phyloP scores from a whole-genome alignment of 176 grass and related monocot genomes.

The Rhynchospora pubera region DNA sequence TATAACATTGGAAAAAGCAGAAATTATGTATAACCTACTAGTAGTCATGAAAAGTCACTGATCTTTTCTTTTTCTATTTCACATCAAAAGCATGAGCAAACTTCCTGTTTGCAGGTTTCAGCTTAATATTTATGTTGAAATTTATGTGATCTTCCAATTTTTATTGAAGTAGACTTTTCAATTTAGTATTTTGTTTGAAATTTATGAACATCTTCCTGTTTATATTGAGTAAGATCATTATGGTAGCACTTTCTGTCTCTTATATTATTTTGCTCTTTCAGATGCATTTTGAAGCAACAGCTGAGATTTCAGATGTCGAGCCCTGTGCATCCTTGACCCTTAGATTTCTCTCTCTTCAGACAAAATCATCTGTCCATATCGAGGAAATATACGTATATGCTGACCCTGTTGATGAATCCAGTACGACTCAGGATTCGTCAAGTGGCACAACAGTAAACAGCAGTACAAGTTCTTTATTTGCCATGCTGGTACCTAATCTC shows the following conservation, averaged over 20 bases:
- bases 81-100: background rate
- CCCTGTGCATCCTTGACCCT: constrained; percentile 67
- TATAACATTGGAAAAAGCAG: background rate
- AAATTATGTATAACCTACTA: background rate
- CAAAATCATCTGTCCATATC: constrained; percentile 73
- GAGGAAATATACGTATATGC: constrained; percentile 82
- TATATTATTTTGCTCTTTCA: constrained; percentile 32
- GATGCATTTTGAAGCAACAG: constrained; percentile 89
- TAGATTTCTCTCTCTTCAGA: constrained; percentile 73
- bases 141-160: background rate
- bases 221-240: background rate
- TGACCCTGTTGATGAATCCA: constrained; percentile 46
- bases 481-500: constrained; percentile 74
- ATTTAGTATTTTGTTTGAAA: background rate
- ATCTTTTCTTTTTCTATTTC: background rate
- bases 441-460: constrained; percentile 30
- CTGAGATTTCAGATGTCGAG: constrained; percentile 78
- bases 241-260: background rate
- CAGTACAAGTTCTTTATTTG: constrained; percentile 58
- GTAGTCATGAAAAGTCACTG: background rate
- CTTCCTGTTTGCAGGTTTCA: background rate
- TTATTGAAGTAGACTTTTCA: background rate
- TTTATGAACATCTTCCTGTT: constrained; percentile 3
- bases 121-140: background rate
- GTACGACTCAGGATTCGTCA: constrained; percentile 29